Conservation (phyloP, 441 rosid species). For the Pelargonium cotyledonis region DNA sequence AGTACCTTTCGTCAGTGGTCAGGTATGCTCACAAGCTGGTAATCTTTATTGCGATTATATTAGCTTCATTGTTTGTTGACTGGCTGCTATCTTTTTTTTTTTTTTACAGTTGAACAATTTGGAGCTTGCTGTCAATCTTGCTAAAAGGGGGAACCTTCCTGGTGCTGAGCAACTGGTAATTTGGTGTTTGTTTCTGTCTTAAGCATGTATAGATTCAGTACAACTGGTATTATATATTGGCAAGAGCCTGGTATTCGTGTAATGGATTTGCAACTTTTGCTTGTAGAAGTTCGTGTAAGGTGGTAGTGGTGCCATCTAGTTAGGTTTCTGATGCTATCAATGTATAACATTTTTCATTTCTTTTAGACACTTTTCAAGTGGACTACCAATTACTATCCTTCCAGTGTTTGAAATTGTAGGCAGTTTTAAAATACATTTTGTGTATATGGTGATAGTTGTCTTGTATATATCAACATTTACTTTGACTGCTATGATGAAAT, state of each 20-base stretch:
- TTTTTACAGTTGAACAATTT: conserved; percentile 74
- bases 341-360: background rate
- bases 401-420: background rate
- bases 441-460: background rate
- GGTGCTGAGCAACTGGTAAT: conserved; percentile 97
- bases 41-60: background rate
- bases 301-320: background rate
- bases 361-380: background rate
- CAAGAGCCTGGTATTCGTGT: background rate
- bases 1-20: conserved; percentile 96
- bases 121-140: conserved; percentile 96
- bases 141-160: conserved; percentile 97
- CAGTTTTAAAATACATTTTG: background rate
- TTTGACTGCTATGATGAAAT: background rate
- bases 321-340: background rate
- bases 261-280: background rate
- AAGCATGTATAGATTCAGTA: background rate
- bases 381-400: background rate
- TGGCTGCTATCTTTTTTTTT: conserved; percentile 9
- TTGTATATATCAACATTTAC: background rate
- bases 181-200: conserved; percentile 12
- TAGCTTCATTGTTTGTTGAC: conserved; percentile 5
- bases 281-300: background rate
- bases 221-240: background rate
- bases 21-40: conserved; percentile 41